Evolutionary conservation across 2,329 filamentous ascomycete species (phyloP).

Genomic region (Diaporthe citrichinensis): DNA sequence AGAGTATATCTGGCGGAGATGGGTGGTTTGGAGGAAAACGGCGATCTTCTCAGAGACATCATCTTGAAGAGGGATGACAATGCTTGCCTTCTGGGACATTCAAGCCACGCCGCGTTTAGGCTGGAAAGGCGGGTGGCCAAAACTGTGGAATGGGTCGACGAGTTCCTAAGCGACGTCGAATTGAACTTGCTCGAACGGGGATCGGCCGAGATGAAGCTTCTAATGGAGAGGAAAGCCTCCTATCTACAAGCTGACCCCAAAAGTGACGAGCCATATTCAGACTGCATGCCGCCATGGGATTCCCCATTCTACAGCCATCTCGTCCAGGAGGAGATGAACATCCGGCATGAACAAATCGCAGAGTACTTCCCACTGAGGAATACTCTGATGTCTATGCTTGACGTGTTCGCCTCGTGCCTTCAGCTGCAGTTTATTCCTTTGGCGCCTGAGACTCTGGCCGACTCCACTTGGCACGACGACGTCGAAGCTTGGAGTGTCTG

Average conservation of each 20-base stretch:
- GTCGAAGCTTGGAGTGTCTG: background rate
- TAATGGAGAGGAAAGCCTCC: background rate
- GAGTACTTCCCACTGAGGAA: background rate
- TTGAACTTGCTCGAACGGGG: background rate
- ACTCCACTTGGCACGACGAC: background rate
- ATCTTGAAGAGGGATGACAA: background rate
- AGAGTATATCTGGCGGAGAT: background rate
- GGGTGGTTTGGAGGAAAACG: background rate
- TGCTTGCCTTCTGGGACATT: background rate
- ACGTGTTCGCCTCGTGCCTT: background rate
- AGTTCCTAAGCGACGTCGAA: background rate
- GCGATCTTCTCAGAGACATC: background rate
- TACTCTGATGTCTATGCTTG: background rate
- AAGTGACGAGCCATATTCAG: background rate
- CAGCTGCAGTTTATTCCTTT: background rate
- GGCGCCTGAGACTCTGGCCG: background rate
- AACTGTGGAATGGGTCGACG: background rate
- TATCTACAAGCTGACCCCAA: too few relatives aligned
- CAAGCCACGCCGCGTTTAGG: constrained; percentile 3
- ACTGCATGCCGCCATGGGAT: background rate
- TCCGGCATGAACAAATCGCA: background rate
- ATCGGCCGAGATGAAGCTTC: background rate
- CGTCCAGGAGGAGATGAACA: background rate
- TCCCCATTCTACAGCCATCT: background rate
- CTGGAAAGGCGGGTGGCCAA: background rate